phyloP scores from a whole-genome alignment of 208 protist species.

The Leishmania tarentolae region DNA sequence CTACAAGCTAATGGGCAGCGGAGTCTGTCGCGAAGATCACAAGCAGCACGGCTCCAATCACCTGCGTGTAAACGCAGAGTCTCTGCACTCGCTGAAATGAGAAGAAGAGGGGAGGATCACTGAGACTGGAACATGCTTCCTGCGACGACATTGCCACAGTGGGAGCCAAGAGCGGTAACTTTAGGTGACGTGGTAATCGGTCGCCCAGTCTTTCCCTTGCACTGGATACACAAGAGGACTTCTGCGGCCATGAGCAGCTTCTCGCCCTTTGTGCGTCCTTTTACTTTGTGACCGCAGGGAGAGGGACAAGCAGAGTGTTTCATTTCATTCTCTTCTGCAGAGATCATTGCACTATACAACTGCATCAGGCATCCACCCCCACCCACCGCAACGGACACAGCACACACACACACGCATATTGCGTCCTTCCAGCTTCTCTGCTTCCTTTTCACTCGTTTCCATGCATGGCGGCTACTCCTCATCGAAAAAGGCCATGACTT shows the following conservation, averaged over 20 bases:
- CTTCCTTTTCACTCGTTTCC: background rate
- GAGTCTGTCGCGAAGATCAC: background rate
- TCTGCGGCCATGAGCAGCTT: background rate
- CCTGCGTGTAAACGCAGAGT: background rate
- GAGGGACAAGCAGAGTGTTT: background rate
- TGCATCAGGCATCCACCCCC: background rate
- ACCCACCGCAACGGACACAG: background rate
- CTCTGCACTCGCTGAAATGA: background rate
- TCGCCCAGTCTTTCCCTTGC: background rate
- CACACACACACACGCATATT: background rate
- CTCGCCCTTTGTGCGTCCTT: background rate
- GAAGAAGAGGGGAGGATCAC: background rate
- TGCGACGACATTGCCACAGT: background rate
- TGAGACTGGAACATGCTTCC: background rate
- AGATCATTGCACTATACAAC: background rate
- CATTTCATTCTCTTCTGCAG: background rate
- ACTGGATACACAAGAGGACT: background rate
- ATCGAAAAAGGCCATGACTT: slow-evolving; percentile 51
- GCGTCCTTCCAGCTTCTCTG: background rate
- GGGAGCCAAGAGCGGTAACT: background rate
- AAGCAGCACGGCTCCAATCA: background rate
- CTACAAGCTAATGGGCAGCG: background rate
- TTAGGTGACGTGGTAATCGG: background rate
- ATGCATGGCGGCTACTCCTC: slow-evolving; percentile 11
- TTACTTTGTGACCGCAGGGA: background rate